Evolutionary conservation across 345 rosid species (phyloP), one percentile per base, ranked within the genome.

Genomic region (Hirschfeldia incana): DNA sequence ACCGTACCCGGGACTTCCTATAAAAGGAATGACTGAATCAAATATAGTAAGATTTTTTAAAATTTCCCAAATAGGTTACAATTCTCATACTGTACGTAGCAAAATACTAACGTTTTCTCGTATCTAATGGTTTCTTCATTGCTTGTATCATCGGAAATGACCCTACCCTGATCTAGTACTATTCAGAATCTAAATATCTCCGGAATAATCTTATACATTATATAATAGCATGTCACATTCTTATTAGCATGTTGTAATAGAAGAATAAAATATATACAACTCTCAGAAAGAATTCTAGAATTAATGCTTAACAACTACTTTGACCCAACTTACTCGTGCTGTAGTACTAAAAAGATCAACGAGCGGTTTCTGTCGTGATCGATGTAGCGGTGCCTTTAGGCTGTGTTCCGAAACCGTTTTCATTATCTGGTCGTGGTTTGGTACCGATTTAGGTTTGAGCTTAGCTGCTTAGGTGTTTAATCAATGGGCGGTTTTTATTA

Each of bases 61-160:
- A 66, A 44, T 67, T 59, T 63, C 27, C 26, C 39, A 26, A 58
- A 42, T 58, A 39, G 69, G 13, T 66, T 37, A 8, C 21, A 57
- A 13, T 46, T 46, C 53, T 12, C 53, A 46, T 46, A 46, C 53
- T 46, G 53, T 26, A 42, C 17, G 12, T 65, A 30, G 8, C 61
- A 59, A 65, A 66, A 57, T 13, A 17, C 66, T 29, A 12, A 0
- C 65, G 60, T 64, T 51, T 51, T 49, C 4, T 71, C 65, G 57
- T 71, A 55, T 65, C 51, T 57, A 72, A 65, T 72, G 51, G 77
- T 58, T 66, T 58, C 51, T 66, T 72, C 39, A 32, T 72, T 58
- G 73, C 73, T 66, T 66, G 77, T 44, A n/a, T 72, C 13, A 39
- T 72, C 12, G 26, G 34, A 17, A 17, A 72, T 4, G 55, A 34